Percentiles rank a stretch among this genome's conserved stretches.
Conservation (phyloP, 495 filamentous ascomycete genomes). For the Sphaerosporella brunnea region DNA sequence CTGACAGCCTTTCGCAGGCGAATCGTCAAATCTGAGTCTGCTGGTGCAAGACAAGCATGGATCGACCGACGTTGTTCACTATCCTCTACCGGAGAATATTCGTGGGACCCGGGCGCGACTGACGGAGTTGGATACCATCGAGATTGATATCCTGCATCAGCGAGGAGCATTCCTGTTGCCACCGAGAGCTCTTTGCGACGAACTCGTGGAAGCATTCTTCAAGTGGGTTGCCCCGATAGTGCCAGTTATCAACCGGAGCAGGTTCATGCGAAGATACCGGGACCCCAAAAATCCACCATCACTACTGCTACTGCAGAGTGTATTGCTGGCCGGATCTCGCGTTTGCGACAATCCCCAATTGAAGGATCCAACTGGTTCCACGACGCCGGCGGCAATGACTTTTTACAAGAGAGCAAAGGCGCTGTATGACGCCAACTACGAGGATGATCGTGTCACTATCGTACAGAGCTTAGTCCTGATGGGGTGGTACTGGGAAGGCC, state of each 20-base stretch:
- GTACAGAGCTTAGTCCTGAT: slow-evolving; percentile 87
- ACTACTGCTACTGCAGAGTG: slow-evolving; percentile 74
- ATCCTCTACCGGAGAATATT: slow-evolving; percentile 83
- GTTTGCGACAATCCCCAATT: slow-evolving; percentile 88
- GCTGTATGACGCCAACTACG: slow-evolving; percentile 93
- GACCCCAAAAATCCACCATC: slow-evolving; percentile 92
- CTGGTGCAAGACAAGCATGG: slow-evolving; percentile 90
- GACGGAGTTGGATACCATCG: slow-evolving; percentile 85
- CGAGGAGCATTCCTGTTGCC: slow-evolving; percentile 86
- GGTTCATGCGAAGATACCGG: slow-evolving; percentile 88
- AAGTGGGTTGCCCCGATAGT: slow-evolving; percentile 98
- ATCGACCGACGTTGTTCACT: slow-evolving; percentile 88
- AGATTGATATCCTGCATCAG: slow-evolving; percentile 94
- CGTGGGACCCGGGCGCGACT: slow-evolving; percentile 66
- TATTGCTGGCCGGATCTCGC: slow-evolving; percentile 82
- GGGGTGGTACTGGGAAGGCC: slow-evolving; percentile 99
- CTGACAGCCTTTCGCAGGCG: slow-evolving; percentile 30
- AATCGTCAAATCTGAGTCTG: slow-evolving; percentile 88
- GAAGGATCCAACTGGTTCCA: slow-evolving; percentile 92
- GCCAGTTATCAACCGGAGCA: slow-evolving; percentile 80
- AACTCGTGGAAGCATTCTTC: slow-evolving; percentile 89
- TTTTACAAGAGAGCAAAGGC: slow-evolving; percentile 98
- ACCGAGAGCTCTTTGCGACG: slow-evolving; percentile 76
- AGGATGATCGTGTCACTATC: slow-evolving; percentile 92
- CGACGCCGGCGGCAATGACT: slow-evolving; percentile 88